Percentiles rank a stretch among this genome's conserved stretches.
phyloP scores from a whole-genome alignment of 441 rosid species.

The Flueggea neowawraea region DNA sequence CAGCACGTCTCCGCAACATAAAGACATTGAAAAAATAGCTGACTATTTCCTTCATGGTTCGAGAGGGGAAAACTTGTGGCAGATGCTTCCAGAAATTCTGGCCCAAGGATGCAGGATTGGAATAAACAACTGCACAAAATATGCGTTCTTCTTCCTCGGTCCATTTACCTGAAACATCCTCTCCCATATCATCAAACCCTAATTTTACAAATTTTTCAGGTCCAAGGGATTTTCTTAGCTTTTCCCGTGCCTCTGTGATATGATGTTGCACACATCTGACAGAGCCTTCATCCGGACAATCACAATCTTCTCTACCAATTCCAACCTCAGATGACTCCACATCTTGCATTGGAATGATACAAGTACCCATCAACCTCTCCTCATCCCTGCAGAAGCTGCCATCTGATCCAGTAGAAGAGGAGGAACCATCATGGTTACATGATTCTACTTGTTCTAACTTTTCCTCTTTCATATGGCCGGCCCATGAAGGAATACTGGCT shows the following conservation, averaged over 20 bases:
- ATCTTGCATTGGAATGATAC: constrained; percentile 40
- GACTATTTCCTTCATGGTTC: constrained; percentile 41
- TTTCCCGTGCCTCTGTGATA: constrained; percentile 32
- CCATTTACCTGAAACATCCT: constrained; percentile 44
- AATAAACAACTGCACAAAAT: constrained; percentile 38
- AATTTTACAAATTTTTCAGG: constrained; percentile 30
- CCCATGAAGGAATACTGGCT: constrained; percentile 53
- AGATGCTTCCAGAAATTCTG: constrained; percentile 49
- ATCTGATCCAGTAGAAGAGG: constrained; percentile 8
- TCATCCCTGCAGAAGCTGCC: constrained; percentile 13
- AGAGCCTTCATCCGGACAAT: constrained; percentile 43
- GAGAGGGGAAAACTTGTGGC: constrained; percentile 32
- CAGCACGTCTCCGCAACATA: constrained; percentile 44
- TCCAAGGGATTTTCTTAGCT: constrained; percentile 33
- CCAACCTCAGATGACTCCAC: constrained; percentile 16
- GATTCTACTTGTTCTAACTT: constrained; percentile 14
- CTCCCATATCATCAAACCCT: constrained; percentile 53
- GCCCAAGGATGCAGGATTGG: constrained; percentile 39
- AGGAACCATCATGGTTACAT: constrained; percentile 2
- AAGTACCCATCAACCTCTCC: constrained; percentile 31
- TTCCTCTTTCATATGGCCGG: not conserved
- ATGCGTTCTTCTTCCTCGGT: constrained; percentile 38
- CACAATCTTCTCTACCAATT: constrained; percentile 24
- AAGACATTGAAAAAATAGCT: constrained; percentile 58
- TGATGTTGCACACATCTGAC: constrained; percentile 47